Base-by-base conservation (phyloP, 352 stramenopile genomes). In the Bremia lactucae region DNA sequence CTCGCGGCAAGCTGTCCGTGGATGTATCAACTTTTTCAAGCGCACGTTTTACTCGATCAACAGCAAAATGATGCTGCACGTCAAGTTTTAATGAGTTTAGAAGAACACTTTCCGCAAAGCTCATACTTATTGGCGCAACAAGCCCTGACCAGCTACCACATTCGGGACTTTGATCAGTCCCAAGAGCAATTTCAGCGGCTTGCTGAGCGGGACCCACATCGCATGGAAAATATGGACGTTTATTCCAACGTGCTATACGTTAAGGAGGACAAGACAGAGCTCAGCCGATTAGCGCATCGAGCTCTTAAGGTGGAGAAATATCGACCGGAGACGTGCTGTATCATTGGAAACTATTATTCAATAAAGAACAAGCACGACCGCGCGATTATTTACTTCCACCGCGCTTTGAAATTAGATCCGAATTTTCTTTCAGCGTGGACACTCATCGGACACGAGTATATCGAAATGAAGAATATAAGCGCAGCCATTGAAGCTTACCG, bases 381-480 rank as follows among this genome's bases (percentile, higher is more conserved):
- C 43, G 95, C 95, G 2, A 94, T 98, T 31, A 65, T 96, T 39
- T 98, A 98, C 62, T 98, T 98, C 64, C 82, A 96, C 46, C 81
- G 95, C 18, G 89, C 90, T 15, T 68, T 99, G 4, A 95, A 95
- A 46, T 65, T 98, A 11, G 87, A 98, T 68, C 85, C 80, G 2
- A 87, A 86, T 10, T 98, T 96, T 54, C 63, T 97, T 3, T 96
- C 83, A 24, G 95, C 95, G 0, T 99, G 95, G 95, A 99, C 95
- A 21, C 72, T 99, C 6, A 97, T 98, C 46, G 96, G 96, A 8
- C 96, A 99, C 66, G 96, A 98, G 64, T 98, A 97, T 65, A 83
- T 98, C 21, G 95, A 99, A 65, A 89, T 98, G 73, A 98, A 98
- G 62, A 98, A 98, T 62, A 97, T 94, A 22, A 90, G 87, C 36